Evolutionary conservation across 2,329 filamentous ascomycete species (phyloP), one percentile per base, ranked within the genome.

Genomic region (Talaromyces sp.): DNA sequence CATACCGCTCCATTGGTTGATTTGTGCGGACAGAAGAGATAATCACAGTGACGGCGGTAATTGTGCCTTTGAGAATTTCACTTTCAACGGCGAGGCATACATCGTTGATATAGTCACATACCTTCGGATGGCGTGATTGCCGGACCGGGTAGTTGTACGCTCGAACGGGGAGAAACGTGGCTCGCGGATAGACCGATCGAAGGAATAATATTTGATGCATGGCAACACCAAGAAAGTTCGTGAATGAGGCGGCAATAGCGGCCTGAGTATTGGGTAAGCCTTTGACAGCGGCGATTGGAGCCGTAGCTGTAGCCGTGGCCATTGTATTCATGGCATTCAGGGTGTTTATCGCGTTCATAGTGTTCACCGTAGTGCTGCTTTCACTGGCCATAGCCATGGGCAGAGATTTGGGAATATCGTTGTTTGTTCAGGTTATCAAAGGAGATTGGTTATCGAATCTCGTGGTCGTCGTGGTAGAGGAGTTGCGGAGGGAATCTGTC

Each of bases 191-290:
- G 73, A 97, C 87, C 66, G 79, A 78, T 70, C 93, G 90, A 73
- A 95, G 88, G 81, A 89, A 94, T 70, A 97, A 87, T 71, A 97
- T 89, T 66, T 92, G 91, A 82, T 97, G 93, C 68, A 94, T 87
- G 71, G 90, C 86, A 68, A 94, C 87, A 67, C 89, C 91, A 64
- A 97, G 86, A 80, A 97, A 97, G 73, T 89, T 86, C 67, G 86
- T 86, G 79, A 96, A 93, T 61, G 88, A 86, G 65, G 83, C 79
- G 69, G 93, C 84, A 69, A 93, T 86, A 61, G 81, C 75, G 75
- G 84, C 73, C 80, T 87, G 80, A 54, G 80, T 84, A 66, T 82
- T 81, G 62, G 83, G 77, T 57, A 81, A 71, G 67, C 33, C 45
- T 27, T 76, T 77, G 69, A 73, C 73, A 66, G 79, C 77, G 66